Percentiles rank a stretch among this genome's conserved stretches.
Evolutionary conservation across 768 basidiomycete species (phyloP).

Genomic region (Saitozyma podzolica): DNA sequence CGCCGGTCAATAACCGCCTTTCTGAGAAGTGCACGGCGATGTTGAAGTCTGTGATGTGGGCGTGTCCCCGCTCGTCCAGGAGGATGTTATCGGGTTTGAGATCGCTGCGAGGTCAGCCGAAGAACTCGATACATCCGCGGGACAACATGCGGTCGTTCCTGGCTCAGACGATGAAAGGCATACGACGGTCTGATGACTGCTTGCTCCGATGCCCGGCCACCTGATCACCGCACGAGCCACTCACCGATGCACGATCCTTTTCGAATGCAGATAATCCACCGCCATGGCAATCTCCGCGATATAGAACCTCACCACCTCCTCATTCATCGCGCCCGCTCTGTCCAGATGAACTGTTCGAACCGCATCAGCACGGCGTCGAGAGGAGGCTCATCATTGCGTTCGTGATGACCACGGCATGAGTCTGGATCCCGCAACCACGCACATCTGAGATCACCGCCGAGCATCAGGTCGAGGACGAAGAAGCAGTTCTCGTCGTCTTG

Average conservation of each 20-base stretch:
- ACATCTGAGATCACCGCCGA: conserved; percentile 93
- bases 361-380: conserved; percentile 11
- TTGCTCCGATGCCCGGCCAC: no score
- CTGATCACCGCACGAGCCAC: conserved; percentile 34
- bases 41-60: conserved; percentile 97
- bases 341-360: conserved; percentile 75
- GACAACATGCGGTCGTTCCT: not conserved
- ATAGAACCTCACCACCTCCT: conserved; percentile 81
- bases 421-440: conserved; percentile 46
- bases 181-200: not conserved
- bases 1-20: conserved; percentile 79
- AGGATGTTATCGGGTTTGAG: conserved; percentile 97
- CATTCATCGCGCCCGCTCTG: conserved; percentile 69
- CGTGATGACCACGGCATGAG: no score
- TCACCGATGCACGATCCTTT: conserved; percentile 92
- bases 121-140: conserved; percentile 3
- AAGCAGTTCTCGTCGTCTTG: conserved; percentile 98
- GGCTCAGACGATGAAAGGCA: not conserved
- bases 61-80: conserved; percentile 88
- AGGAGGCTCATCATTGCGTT: no score
- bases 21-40: conserved; percentile 98
- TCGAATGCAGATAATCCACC: conserved; percentile 85
- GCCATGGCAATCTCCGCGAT: conserved; percentile 86
- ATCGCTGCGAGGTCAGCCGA: conserved; percentile 62
- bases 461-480: conserved; percentile 95